Conservation (phyloP, 2,329 filamentous ascomycete genomes). For the Colletotrichum spinosum region DNA sequence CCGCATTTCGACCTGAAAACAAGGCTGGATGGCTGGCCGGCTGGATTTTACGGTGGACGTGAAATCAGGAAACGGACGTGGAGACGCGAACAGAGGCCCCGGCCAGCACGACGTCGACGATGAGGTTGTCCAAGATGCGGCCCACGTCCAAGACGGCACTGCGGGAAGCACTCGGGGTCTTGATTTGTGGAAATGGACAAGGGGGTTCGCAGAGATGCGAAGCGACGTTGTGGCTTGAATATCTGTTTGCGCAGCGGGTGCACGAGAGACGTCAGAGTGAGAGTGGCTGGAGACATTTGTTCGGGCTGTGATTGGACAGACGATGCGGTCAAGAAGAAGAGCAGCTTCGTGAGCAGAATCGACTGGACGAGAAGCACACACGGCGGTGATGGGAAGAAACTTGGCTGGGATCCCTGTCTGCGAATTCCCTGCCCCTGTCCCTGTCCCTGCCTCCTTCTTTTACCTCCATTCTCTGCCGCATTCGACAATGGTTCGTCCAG, state of each 20-base stretch:
- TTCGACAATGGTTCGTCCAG: constrained; percentile 3
- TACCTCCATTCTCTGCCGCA: background rate
- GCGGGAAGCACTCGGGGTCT: background rate
- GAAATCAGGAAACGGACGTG: constrained; percentile 9
- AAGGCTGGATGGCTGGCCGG: background rate
- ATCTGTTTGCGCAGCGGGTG: background rate
- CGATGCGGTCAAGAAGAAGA: background rate
- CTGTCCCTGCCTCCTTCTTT: constrained; percentile 30
- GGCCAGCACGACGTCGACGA: background rate
- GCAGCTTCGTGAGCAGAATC: background rate
- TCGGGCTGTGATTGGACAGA: background rate
- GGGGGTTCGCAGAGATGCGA: no score
- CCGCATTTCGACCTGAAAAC: constrained; percentile 17
- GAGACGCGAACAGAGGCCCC: background rate
- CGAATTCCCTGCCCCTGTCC: background rate
- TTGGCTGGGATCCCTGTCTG: constrained; percentile 16
- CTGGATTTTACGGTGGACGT: background rate
- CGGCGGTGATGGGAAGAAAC: background rate
- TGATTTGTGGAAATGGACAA: constrained; percentile 18
- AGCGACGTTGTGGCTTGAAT: constrained; percentile 14
- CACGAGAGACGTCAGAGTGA: constrained; percentile 1
- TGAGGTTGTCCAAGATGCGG: constrained; percentile 1
- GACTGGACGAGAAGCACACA: background rate
- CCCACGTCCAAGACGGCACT: background rate
- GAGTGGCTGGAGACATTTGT: constrained; percentile 14